These are phyloP conservation scores for Ascoidea tarda DNA, from an alignment of 805 yeast genomes.

Conservation along the genomic window DNA sequence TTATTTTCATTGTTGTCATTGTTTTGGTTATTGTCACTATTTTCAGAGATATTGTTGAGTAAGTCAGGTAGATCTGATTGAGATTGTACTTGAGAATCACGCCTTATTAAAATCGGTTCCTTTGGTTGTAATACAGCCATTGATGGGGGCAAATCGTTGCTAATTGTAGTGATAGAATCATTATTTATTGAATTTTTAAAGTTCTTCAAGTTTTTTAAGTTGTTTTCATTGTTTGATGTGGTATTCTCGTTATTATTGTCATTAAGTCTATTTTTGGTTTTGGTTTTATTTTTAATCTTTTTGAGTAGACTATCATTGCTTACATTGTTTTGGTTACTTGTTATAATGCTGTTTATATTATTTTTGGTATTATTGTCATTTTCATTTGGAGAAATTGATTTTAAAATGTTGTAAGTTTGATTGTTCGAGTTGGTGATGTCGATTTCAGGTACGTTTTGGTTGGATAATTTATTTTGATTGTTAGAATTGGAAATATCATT, in stretches of 20 bases:
- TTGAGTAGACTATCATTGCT: no score
- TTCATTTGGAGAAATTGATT: no score
- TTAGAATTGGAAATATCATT: conserved; percentile 46
- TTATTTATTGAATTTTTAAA: conserved; percentile 60
- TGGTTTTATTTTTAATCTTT: no score
- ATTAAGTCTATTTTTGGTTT: no score
- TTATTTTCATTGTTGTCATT: conserved; percentile 1
- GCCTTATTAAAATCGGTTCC: conserved; percentile 52
- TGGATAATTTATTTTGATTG: no score
- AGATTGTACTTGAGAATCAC: conserved; percentile 16
- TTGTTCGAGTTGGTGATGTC: no score
- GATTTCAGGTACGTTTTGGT: no score
- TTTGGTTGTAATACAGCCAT: conserved; percentile 61
- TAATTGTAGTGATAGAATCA: conserved; percentile 74
- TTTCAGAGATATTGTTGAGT: neutral
- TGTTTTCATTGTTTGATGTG: conserved; percentile 71
- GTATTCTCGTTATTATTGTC: conserved; percentile 27
- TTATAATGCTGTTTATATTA: no score
- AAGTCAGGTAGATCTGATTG: conserved; percentile 2
- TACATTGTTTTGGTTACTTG: no score
- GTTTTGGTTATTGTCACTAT: neutral
- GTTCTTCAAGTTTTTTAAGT: conserved; percentile 70
- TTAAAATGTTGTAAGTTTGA: no score
- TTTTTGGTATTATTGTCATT: no score
- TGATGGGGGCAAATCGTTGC: conserved; percentile 75